Percentiles rank a stretch among this genome's conserved stretches.
These are phyloP conservation scores for Herpotrichia juniperi DNA, from an alignment of 2,329 filamentous ascomycete species.

Conservation along the genomic window DNA sequence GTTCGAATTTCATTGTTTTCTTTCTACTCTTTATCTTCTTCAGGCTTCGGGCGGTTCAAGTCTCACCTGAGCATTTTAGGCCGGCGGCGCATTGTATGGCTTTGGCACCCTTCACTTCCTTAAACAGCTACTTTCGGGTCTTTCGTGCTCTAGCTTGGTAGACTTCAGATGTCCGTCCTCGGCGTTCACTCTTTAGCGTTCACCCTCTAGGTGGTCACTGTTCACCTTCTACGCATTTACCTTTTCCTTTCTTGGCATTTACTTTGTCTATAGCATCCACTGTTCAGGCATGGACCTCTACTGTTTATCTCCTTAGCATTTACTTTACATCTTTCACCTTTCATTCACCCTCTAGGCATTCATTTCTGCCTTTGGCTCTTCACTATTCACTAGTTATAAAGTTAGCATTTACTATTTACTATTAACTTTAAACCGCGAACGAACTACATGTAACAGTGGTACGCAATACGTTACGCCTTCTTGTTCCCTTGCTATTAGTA, in stretches of 20 bases:
- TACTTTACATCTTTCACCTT: too few species aligned
- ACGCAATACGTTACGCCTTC: conserved; percentile 7
- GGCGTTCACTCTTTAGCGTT: background rate
- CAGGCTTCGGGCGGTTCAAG: background rate
- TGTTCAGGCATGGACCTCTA: too few species aligned
- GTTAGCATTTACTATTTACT: too few species aligned
- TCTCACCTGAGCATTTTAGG: background rate
- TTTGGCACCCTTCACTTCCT: background rate
- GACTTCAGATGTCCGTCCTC: background rate
- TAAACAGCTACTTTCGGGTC: too few species aligned
- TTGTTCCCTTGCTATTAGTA: background rate
- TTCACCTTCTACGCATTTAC: too few species aligned
- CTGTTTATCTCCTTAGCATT: too few species aligned
- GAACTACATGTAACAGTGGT: conserved; percentile 1
- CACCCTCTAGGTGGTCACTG: too few species aligned
- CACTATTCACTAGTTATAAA: too few species aligned
- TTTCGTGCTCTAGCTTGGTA: background rate
- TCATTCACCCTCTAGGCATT: too few species aligned
- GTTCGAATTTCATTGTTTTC: background rate
- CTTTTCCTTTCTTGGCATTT: too few species aligned
- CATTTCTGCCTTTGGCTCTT: too few species aligned
- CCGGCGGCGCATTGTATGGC: background rate
- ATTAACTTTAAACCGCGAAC: background rate
- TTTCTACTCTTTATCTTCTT: background rate
- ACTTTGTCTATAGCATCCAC: too few species aligned